Percentiles rank a stretch among this genome's conserved stretches.
These are phyloP conservation scores for Stenogyne calaminthoides DNA, from an alignment of 305 asterid species.

Conservation along the genomic window DNA sequence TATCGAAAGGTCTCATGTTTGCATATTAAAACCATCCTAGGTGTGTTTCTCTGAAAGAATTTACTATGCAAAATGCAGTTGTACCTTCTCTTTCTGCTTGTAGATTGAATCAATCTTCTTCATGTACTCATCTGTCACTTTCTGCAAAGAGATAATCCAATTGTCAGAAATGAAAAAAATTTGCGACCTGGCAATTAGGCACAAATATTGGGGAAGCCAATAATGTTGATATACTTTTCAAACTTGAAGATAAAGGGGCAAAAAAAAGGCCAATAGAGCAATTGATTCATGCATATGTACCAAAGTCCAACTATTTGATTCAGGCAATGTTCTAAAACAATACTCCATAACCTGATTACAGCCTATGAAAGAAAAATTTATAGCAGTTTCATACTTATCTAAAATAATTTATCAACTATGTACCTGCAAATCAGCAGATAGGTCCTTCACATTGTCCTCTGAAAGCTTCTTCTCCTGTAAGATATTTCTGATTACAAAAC, in stretches of 20 bases:
- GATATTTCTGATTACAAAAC: constrained; percentile 18
- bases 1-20: background rate
- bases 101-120: constrained; percentile 80
- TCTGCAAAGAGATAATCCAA: constrained; percentile 52
- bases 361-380: background rate
- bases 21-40: background rate
- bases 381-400: constrained; percentile 10
- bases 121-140: constrained; percentile 93
- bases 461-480: constrained; percentile 96
- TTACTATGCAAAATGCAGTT: background rate
- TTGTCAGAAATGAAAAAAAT: background rate
- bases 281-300: background rate
- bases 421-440: constrained; percentile 88
- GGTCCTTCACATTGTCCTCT: constrained; percentile 91
- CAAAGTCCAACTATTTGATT: background rate
- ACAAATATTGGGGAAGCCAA: background rate
- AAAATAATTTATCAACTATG: background rate
- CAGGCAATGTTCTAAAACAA: background rate
- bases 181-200: background rate
- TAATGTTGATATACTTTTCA: background rate
- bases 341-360: background rate
- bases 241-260: background rate
- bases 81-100: constrained; percentile 98
- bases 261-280: constrained; percentile 7
- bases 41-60: background rate